A percentile compares a stretch with the other conserved stretches of the same genome.
Evolutionary conservation across 1,284 basidiomycete genomes (phyloP).

Genomic region (Ceratobasidium sp.): DNA sequence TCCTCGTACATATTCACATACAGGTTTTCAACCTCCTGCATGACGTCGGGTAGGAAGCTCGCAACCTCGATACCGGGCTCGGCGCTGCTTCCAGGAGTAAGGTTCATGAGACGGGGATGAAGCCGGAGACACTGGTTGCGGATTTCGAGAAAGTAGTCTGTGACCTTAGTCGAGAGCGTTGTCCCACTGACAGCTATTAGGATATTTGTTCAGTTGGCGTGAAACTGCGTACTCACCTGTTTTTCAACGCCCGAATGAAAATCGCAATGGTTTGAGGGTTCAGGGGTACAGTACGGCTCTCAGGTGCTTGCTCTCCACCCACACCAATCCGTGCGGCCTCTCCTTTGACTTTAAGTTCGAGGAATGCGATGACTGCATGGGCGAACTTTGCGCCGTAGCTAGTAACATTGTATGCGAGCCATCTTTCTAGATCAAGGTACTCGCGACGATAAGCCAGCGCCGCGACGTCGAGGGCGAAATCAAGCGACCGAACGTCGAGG

Average conservation of each 20-base stretch:
- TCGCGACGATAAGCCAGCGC: slow-evolving; percentile 93
- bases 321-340: slow-evolving; percentile 71
- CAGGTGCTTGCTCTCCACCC: slow-evolving; percentile 78
- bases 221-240: slow-evolving; percentile 66
- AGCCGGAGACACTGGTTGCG: slow-evolving; percentile 95
- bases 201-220: not conserved
- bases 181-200: slow-evolving; percentile 56
- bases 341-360: slow-evolving; percentile 91
- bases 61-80: slow-evolving; percentile 95
- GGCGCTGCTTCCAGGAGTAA: slow-evolving; percentile 88
- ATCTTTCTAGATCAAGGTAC: slow-evolving; percentile 95
- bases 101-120: slow-evolving; percentile 95
- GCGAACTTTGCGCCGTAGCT: slow-evolving; percentile 88
- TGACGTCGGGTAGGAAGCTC: slow-evolving; percentile 89
- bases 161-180: slow-evolving; percentile 74
- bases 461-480: slow-evolving; percentile 92
- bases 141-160: slow-evolving; percentile 91
- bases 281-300: slow-evolving; percentile 84
- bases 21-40: slow-evolving; percentile 93
- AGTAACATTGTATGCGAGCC: slow-evolving; percentile 90
- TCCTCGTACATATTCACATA: slow-evolving; percentile 99
- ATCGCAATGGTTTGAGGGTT: slow-evolving; percentile 91
- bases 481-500: slow-evolving; percentile 88
- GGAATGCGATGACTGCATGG: slow-evolving; percentile 86
- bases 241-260: slow-evolving; percentile 88